Percentiles rank a stretch among this genome's conserved stretches.
These are phyloP conservation scores for Artomyces pyxidatus DNA, from an alignment of 768 basidiomycete genomes.

Conservation along the genomic window DNA sequence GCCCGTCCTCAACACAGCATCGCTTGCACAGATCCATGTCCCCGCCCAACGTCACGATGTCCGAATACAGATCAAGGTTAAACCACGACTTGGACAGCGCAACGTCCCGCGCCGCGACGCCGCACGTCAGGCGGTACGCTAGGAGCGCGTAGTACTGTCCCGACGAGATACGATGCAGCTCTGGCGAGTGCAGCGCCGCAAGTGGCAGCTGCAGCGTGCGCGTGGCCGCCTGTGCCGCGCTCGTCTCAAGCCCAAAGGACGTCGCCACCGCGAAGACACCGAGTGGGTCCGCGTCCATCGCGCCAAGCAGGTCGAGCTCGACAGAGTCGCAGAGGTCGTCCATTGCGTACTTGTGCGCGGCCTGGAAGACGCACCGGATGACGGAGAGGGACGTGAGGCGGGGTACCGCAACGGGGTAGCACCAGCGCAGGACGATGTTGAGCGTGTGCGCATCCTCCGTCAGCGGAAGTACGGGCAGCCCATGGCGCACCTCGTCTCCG, in stretches of 20 bases:
- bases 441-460: constrained; percentile 4
- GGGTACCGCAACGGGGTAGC: constrained; percentile 3
- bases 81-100: too few relatives aligned
- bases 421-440: constrained; percentile 5
- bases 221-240: background rate
- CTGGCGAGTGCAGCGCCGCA: background rate
- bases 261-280: constrained; percentile 7
- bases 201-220: background rate
- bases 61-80: too few relatives aligned
- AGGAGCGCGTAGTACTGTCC: constrained; percentile 4
- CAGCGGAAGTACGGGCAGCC: background rate
- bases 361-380: constrained; percentile 3
- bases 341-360: constrained; percentile 10
- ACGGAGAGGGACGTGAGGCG: background rate
- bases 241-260: background rate
- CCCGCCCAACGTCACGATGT: too few relatives aligned
- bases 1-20: too few relatives aligned
- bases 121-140: constrained; percentile 1
- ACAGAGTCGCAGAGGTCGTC: background rate
- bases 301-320: background rate
- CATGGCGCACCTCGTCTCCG: background rate
- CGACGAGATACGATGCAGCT: background rate
- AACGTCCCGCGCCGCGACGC: constrained; percentile 4
- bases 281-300: constrained; percentile 5
- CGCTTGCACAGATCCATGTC: too few relatives aligned